Evolutionary conservation across 805 yeast species (phyloP).

Genomic region (Lipomyces yamadae): DNA sequence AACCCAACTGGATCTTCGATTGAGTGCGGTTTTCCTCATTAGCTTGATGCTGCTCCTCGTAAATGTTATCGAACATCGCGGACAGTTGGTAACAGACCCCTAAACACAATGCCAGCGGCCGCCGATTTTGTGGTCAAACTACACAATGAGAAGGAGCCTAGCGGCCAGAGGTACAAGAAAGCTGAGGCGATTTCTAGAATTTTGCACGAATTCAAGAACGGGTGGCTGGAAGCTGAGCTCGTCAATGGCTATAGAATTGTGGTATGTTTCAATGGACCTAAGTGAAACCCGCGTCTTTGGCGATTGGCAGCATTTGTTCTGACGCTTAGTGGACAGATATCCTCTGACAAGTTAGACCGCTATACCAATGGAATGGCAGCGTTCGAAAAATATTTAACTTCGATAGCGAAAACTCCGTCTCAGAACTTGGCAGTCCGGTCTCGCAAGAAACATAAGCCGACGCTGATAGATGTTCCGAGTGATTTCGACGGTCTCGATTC

Average conservation of each 20-base stretch:
- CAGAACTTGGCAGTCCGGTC: not conserved
- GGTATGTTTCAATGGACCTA: not conserved
- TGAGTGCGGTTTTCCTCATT: too few species aligned
- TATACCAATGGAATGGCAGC: slow-evolving; percentile 10
- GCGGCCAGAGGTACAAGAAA: not conserved
- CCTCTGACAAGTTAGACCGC: not conserved
- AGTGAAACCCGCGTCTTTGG: not conserved
- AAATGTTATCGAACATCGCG: too few species aligned
- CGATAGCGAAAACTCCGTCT: not conserved
- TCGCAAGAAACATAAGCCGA: not conserved
- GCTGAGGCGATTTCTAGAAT: slow-evolving; percentile 1
- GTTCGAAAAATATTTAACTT: not conserved
- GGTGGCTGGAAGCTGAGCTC: slow-evolving; percentile 9
- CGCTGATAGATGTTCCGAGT: not conserved
- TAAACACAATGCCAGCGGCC: not conserved
- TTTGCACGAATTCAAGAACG: slow-evolving; percentile 5
- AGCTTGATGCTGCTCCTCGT: too few species aligned
- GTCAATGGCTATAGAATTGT: slow-evolving; percentile 1
- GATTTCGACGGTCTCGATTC: not conserved
- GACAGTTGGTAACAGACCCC: too few species aligned
- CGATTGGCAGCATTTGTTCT: not conserved
- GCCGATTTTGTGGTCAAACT: not conserved
- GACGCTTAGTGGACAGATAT: not conserved
- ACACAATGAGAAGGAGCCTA: not conserved
- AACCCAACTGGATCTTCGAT: too few species aligned